Evolutionary conservation across 352 stramenopile species (phyloP).

Genomic region (Phytophthora cactorum): DNA sequence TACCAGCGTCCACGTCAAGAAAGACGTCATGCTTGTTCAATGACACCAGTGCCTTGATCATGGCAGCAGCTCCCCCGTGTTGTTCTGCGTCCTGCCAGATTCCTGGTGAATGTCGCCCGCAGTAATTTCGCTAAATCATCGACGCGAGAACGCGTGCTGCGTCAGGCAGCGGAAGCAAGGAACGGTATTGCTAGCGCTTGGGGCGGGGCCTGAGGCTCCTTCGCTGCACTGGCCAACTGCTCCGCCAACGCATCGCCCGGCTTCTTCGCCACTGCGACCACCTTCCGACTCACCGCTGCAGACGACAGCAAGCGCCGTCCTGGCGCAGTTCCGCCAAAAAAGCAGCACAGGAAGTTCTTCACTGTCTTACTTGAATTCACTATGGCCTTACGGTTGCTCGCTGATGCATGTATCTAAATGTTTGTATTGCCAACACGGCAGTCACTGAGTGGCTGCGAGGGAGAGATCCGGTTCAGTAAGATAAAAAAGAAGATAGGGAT

Average conservation of each 20-base stretch:
- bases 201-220: no score
- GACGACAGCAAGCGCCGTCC: neutral
- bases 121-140: neutral
- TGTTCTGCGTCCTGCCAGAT: neutral
- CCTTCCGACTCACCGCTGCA: neutral
- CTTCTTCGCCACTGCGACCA: no score
- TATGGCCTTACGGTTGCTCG: neutral
- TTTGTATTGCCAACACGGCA: no score
- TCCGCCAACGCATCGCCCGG: no score
- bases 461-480: no score
- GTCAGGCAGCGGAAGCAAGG: neutral
- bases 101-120: neutral
- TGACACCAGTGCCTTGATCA: neutral
- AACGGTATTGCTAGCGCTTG: no score
- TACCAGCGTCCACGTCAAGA: constrained; percentile 9
- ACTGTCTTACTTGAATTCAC: neutral
- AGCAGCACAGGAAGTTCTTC: no score
- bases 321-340: no score
- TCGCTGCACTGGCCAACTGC: no score
- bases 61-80: constrained; percentile 3
- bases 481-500: no score
- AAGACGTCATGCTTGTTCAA: constrained; percentile 1
- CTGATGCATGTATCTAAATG: neutral
- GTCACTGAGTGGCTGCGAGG: no score
- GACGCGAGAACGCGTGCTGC: neutral